These are phyloP conservation scores for Daldinia childiae DNA, from an alignment of 495 filamentous ascomycete species.

Conservation along the genomic window DNA sequence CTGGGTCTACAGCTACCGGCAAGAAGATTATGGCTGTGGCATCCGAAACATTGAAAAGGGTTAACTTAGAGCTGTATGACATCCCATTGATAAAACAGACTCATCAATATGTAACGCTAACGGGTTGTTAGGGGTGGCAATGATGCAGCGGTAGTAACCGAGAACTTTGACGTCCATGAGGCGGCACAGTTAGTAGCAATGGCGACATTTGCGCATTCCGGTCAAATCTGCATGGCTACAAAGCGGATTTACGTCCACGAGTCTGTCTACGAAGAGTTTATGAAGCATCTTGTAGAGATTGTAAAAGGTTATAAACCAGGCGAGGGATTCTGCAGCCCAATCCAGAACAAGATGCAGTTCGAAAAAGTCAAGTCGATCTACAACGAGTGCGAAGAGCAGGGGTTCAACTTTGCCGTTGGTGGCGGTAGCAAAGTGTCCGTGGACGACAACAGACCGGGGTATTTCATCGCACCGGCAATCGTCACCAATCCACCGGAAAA, in stretches of 20 bases:
- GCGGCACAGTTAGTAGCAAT: background rate
- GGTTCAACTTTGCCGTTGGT: background rate
- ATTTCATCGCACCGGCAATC: background rate
- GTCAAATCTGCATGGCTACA: background rate
- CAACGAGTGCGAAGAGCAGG: background rate
- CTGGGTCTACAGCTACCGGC: background rate
- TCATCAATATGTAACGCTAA: background rate
- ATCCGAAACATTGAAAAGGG: background rate
- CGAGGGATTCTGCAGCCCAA: background rate
- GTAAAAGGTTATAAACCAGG: background rate
- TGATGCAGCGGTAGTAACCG: background rate
- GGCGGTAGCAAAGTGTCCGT: background rate
- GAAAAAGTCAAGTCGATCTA: background rate
- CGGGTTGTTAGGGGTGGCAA: background rate
- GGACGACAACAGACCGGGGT: background rate
- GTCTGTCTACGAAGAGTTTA: background rate
- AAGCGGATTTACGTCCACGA: background rate
- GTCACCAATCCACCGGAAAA: background rate
- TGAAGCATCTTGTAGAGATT: background rate
- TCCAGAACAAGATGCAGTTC: background rate
- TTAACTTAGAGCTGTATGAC: background rate
- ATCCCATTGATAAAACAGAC: background rate
- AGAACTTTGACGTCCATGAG: background rate
- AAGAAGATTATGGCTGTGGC: conserved; percentile 4
- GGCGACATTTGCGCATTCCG: background rate